Evolutionary conservation across 208 protist genomes (phyloP).

Genomic region (Endotrypanum monterogeii): DNA sequence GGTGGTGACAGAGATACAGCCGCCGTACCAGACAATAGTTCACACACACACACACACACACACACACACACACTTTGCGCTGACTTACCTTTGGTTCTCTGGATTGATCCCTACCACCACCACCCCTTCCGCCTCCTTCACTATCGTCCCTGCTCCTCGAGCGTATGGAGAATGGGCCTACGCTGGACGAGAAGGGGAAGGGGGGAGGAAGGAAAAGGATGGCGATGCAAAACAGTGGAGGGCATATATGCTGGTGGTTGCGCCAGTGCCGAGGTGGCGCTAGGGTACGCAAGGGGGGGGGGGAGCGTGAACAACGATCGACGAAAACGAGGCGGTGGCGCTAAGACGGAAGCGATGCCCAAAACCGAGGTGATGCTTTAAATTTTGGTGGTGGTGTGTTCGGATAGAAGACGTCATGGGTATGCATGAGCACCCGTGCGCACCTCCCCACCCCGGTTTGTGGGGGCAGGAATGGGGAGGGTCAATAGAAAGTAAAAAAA

Average conservation of each 20-base stretch:
- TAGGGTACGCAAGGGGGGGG: too few species aligned
- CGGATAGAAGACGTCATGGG: background rate
- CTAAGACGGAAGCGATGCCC: too few species aligned
- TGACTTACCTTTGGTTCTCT: too few species aligned
- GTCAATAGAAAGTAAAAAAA: background rate
- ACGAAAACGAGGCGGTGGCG: too few species aligned
- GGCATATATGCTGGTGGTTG: too few species aligned
- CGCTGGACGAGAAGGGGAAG: background rate
- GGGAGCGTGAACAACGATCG: too few species aligned
- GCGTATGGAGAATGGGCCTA: background rate
- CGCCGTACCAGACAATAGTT: too few species aligned
- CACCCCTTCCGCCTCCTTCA: background rate
- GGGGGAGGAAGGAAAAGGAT: background rate
- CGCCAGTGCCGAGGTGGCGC: too few species aligned
- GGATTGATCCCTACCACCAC: background rate
- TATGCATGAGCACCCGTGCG: background rate
- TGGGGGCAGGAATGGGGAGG: background rate
- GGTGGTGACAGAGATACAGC: too few species aligned
- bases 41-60: background rate
- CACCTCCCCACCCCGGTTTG: background rate
- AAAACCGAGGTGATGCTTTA: background rate
- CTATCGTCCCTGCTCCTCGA: background rate
- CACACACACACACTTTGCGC: slow-evolving; percentile 14
- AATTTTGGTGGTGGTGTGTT: background rate
- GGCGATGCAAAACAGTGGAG: background rate